These are phyloP conservation scores for Annona squamosa DNA, from an alignment of 164 flowering plant species.

Conservation along the genomic window DNA sequence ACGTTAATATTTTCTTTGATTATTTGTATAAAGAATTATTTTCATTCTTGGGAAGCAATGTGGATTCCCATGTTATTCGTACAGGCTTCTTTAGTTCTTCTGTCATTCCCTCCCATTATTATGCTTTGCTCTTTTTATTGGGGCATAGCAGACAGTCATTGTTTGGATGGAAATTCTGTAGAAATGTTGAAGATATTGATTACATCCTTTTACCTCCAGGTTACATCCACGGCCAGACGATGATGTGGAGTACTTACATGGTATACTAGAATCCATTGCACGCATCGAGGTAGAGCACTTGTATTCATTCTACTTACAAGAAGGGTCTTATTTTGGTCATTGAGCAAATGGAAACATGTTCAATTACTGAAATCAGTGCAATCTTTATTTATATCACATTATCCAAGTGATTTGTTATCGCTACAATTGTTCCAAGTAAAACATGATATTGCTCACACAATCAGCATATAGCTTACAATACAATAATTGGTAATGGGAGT, in stretches of 20 bases:
- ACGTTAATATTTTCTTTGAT: no score
- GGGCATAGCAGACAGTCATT: background rate
- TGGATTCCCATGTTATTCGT: background rate
- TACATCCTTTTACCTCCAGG: conserved; percentile 29
- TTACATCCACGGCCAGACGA: conserved; percentile 76
- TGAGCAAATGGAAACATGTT: no score
- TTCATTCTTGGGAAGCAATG: background rate
- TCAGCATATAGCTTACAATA: no score
- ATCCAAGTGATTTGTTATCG: background rate
- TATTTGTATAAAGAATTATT: no score
- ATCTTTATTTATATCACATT: background rate
- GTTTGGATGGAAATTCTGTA: background rate
- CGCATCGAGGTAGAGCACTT: conserved; percentile 70
- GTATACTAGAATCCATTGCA: conserved; percentile 91
- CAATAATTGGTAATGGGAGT: no score
- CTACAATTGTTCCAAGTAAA: background rate
- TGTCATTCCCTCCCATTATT: background rate
- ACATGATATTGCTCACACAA: no score
- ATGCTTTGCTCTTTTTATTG: background rate
- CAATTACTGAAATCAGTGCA: background rate
- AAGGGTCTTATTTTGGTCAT: background rate
- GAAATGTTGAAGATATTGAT: background rate
- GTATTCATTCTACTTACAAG: background rate
- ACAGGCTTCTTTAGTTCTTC: background rate
- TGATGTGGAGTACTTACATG: conserved; percentile 81